A percentile compares a stretch with the other conserved stretches of the same genome.
Evolutionary conservation across 805 yeast genomes (phyloP).

Genomic region (Kodamaea laetipori): DNA sequence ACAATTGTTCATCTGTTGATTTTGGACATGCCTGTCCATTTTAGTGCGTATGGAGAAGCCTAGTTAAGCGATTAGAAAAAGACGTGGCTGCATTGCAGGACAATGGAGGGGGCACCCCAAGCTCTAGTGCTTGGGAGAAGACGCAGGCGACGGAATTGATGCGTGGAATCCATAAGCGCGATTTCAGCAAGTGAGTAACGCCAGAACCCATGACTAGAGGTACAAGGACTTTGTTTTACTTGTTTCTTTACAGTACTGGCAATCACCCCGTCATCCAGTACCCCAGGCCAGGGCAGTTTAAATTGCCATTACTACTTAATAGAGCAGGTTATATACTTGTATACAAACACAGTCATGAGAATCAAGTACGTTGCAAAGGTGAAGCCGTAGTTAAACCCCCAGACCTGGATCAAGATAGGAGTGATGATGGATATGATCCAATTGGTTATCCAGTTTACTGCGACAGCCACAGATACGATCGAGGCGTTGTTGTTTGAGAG

Average conservation of each 20-base stretch:
- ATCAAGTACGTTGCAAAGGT: constrained; percentile 20
- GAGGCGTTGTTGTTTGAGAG: constrained; percentile 25
- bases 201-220: not conserved
- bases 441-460: constrained; percentile 27
- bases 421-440: constrained; percentile 24
- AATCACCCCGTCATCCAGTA: constrained; percentile 6
- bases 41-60: no score
- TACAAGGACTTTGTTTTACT: not conserved
- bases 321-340: constrained; percentile 5
- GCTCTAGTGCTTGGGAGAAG: not conserved
- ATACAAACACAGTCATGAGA: constrained; percentile 20
- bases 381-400: constrained; percentile 24
- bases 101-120: not conserved
- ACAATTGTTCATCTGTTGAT: no score
- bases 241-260: not conserved
- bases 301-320: constrained; percentile 4
- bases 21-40: no score
- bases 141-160: not conserved
- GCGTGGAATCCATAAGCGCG: not conserved
- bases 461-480: constrained; percentile 22
- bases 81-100: constrained; percentile 1
- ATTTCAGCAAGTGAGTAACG: constrained; percentile 2
- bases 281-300: constrained; percentile 1
- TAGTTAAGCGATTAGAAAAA: not conserved
- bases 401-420: constrained; percentile 22